Evolutionary conservation across 1,284 basidiomycete species (phyloP), one percentile per base, ranked within the genome.

Genomic region (Abortiporus biennis): DNA sequence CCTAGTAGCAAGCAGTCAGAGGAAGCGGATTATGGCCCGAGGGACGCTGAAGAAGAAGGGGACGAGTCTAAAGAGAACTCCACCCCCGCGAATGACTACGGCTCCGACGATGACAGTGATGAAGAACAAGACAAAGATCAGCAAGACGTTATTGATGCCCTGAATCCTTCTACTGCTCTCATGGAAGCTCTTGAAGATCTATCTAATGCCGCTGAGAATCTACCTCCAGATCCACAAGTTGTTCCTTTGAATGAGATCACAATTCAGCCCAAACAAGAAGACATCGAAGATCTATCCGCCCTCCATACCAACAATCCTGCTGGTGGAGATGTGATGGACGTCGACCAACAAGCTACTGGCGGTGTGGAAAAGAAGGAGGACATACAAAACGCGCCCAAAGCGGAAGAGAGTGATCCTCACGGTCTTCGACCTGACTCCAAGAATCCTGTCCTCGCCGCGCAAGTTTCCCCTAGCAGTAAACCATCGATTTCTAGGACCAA

Each of bases 71-170:
- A 54, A 32, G 53, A 54, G 30, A 54, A 57, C 3, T 56, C 52
- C n/a, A 60, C 61, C 5, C 61, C 61, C 13, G 46, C 51, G 1
- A 61, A 55, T 23, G 63, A 60, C 29, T 61, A 62, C 38, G 60
- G 52, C 20, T 60, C 62, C 24, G 70, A 83, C 9, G 81, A 83
- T 13, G 82, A 85, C 8, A 80, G 80, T 34, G 79, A 82, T 6
- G 77, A 62, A n/a, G 72, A 79, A 35, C 64, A 64, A 46, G 72
- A 74, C 30, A 66, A 69, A 47, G 74, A 76, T 31, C 64, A 66
- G 38, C 68, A 65, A 45, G 71, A 72, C 38, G 66, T 79, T 8
- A 58, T 75, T n/a, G 78, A 87, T 57, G 65, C 64, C 5, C 65
- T 85, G 12, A 76, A 78, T 43, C 67, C 77, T 4, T 55, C 68